These are phyloP conservation scores for Corymbia citriodora DNA, from an alignment of 441 rosid genomes.

Conservation along the genomic window DNA sequence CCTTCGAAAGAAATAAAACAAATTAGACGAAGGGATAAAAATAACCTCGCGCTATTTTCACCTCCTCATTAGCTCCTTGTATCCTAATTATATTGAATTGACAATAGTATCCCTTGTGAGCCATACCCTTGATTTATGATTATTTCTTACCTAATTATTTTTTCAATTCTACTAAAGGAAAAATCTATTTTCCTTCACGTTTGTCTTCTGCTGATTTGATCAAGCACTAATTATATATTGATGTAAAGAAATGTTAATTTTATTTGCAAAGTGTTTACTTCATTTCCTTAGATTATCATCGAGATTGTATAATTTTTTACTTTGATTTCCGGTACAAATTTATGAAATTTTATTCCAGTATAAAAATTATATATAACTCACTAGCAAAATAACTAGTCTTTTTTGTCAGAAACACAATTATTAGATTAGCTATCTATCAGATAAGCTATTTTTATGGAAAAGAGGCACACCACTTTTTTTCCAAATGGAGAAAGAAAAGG, in stretches of 20 bases:
- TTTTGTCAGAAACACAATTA: not conserved
- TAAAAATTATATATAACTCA: too few species aligned
- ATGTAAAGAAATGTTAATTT: not conserved
- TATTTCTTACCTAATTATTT: not conserved
- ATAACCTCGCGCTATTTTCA: too few species aligned
- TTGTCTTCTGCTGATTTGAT: not conserved
- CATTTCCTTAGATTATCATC: not conserved
- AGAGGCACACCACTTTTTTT: too few species aligned
- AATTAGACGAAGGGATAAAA: not conserved
- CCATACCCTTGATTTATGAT: too few species aligned
- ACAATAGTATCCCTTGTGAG: not conserved
- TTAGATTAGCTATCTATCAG: not conserved
- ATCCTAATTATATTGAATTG: not conserved
- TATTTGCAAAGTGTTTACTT: not conserved
- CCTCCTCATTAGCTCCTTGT: not conserved
- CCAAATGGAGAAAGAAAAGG: not conserved
- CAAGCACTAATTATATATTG: not conserved
- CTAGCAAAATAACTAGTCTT: not conserved
- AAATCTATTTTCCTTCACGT: not conserved
- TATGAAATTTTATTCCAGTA: not conserved
- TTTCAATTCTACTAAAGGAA: not conserved
- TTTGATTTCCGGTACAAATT: too few species aligned
- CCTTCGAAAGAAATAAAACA: not conserved
- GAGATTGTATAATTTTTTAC: fast-evolving
- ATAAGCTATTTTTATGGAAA: too few species aligned